phyloP scores from a whole-genome alignment of 2,329 filamentous ascomycete genomes.

The Cordyceps militaris region DNA sequence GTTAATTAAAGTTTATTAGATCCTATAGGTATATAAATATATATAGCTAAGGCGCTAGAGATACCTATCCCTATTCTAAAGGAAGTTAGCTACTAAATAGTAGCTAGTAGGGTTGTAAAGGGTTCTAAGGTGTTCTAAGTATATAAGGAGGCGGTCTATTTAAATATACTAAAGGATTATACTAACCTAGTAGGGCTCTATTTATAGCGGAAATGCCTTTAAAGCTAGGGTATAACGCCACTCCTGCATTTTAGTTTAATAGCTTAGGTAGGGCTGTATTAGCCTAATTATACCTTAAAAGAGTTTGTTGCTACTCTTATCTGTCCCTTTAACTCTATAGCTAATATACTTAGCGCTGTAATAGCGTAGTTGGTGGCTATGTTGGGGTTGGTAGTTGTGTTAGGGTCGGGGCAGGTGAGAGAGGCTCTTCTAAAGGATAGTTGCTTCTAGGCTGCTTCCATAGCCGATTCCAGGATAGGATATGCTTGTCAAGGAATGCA shows the following conservation, averaged over 20 bases:
- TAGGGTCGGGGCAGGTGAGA: background rate
- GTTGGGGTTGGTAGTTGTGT: background rate
- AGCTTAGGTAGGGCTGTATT: background rate
- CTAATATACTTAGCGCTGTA: background rate
- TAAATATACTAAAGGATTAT: background rate
- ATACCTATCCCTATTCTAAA: background rate
- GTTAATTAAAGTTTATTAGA: background rate
- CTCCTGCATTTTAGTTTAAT: background rate
- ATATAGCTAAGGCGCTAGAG: background rate
- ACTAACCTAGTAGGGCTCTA: background rate
- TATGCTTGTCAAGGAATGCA: background rate
- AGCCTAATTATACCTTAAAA: background rate
- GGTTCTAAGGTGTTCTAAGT: background rate
- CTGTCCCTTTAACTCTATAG: background rate
- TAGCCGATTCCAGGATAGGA: background rate
- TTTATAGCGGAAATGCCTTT: background rate
- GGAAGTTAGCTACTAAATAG: background rate
- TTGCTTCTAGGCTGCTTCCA: background rate
- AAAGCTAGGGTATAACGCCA: background rate
- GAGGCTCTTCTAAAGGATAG: background rate
- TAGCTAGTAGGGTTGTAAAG: background rate
- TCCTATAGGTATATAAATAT: background rate
- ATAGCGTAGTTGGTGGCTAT: background rate
- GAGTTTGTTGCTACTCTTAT: background rate
- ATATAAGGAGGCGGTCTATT: background rate